phyloP scores from a whole-genome alignment of 208 protist species.

The Leishmania amazonensis region DNA sequence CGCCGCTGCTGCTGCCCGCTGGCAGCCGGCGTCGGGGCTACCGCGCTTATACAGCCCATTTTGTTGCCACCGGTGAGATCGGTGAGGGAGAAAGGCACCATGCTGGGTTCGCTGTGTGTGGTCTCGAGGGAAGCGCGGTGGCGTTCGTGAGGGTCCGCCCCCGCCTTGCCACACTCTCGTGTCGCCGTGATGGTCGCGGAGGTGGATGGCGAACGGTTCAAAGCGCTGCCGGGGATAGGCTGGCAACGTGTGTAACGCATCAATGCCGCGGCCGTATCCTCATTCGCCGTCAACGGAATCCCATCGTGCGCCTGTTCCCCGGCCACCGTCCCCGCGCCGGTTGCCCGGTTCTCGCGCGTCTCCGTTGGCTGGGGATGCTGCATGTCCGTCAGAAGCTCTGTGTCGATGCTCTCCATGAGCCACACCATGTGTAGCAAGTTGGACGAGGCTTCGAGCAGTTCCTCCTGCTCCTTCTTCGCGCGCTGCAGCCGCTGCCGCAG shows the following conservation, averaged over 20 bases:
- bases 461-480: constrained; percentile 5
- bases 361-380: constrained; percentile 3
- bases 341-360: not conserved
- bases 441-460: constrained; percentile 22
- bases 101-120: constrained; percentile 39
- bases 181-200: not conserved
- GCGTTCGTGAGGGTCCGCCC: not conserved
- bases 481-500: constrained; percentile 11
- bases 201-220: not conserved
- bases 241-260: not conserved
- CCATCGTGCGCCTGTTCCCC: not conserved
- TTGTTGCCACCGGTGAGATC: not conserved
- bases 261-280: not conserved
- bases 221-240: not conserved
- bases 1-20: not conserved
- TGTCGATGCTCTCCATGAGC: constrained; percentile 60
- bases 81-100: constrained; percentile 47
- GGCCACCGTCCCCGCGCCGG: not conserved
- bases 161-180: not conserved
- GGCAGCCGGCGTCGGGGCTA: not conserved
- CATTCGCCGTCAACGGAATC: not conserved
- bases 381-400: constrained; percentile 34
- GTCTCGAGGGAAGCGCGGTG: not conserved
- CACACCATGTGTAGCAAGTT: constrained; percentile 66
- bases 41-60: not conserved